These are phyloP conservation scores for Dichomitus squalens DNA, from an alignment of 1,284 basidiomycete genomes.

Conservation along the genomic window DNA sequence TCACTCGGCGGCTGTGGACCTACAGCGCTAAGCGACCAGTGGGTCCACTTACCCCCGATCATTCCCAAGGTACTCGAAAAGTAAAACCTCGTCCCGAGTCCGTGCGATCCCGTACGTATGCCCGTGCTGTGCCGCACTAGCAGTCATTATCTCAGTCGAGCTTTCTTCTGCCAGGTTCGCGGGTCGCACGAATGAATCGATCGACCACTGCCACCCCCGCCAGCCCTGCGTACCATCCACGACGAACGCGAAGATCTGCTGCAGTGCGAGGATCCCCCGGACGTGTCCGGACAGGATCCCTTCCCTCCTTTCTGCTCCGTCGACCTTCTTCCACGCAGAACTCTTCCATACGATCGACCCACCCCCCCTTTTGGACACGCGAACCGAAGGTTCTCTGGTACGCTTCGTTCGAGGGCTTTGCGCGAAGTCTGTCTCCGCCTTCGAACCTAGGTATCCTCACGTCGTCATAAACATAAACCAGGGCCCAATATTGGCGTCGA, in stretches of 20 bases:
- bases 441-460: not conserved
- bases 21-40: constrained; percentile 10
- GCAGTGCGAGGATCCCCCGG: not conserved
- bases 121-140: too few relatives aligned
- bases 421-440: not conserved
- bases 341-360: constrained; percentile 21
- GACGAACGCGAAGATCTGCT: not conserved
- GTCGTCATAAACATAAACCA: not conserved
- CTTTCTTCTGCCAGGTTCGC: not conserved
- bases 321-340: not conserved
- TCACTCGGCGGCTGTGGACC: constrained; percentile 10
- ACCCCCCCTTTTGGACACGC: too few relatives aligned
- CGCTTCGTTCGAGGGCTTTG: not conserved
- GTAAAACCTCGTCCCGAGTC: not conserved
- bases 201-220: too few relatives aligned
- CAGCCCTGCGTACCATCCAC: too few relatives aligned
- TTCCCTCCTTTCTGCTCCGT: not conserved
- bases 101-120: constrained; percentile 2
- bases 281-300: too few relatives aligned
- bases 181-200: too few relatives aligned
- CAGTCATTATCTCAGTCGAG: too few relatives aligned
- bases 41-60: constrained; percentile 13
- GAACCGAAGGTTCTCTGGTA: too few relatives aligned
- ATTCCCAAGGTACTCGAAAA: not conserved
- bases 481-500: not conserved